Conservation (phyloP, 148 eudicot species). For the Drosera capensis region DNA sequence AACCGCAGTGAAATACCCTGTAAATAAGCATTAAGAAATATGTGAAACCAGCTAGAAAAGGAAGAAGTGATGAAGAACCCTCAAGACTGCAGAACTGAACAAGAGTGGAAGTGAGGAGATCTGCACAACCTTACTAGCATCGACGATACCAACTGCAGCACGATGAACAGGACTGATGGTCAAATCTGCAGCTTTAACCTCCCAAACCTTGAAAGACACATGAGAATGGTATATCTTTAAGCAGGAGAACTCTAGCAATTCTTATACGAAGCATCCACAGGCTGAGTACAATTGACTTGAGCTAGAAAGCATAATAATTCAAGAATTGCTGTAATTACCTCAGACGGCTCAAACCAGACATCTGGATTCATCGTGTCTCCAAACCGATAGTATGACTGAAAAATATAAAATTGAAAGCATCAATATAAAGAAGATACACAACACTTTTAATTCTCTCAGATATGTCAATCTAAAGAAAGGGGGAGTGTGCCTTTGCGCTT, state of each 20-base stretch:
- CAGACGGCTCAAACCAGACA: conserved; percentile 91
- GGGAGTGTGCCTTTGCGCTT: conserved; percentile 48
- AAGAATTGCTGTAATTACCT: conserved; percentile 29
- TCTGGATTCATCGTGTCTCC: conserved; percentile 65
- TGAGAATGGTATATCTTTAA: too few species aligned
- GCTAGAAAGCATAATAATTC: neutral
- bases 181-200: conserved; percentile 95
- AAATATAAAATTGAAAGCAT: conserved; percentile 1
- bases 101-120: neutral
- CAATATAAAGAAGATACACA: neutral
- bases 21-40: neutral
- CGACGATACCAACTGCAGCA: conserved; percentile 80
- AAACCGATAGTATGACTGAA: conserved; percentile 73
- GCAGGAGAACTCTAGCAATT: too few species aligned
- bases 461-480: neutral
- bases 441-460: neutral
- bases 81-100: neutral
- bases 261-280: neutral
- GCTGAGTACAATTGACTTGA: neutral
- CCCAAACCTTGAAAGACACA: conserved; percentile 62
- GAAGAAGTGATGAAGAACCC: neutral
- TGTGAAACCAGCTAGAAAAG: neutral
- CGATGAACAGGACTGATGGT: conserved; percentile 90
- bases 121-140: conserved; percentile 48
- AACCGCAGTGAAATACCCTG: conserved; percentile 93